phyloP scores from a whole-genome alignment of 129 eudicot species.

The Centaurea solstitialis region DNA sequence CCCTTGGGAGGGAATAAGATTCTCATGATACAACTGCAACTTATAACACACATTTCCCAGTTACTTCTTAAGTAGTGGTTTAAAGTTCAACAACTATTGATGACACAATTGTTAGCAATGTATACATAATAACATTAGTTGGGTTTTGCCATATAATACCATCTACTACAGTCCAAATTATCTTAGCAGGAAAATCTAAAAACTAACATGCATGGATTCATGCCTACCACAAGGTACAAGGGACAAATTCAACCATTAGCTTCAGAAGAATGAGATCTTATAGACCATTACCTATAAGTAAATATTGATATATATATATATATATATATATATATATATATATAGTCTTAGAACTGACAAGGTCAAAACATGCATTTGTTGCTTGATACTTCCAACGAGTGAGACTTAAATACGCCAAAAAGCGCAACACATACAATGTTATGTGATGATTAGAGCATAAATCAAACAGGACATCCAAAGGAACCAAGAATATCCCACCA shows the following conservation, averaged over 20 bases:
- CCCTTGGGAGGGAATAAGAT: not conserved
- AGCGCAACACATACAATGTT: not conserved
- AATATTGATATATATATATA: no score
- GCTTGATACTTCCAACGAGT: not conserved
- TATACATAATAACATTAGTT: no score
- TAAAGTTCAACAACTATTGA: not conserved
- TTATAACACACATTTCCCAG: not conserved
- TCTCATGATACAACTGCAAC: not conserved
- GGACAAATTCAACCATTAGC: no score
- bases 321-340: no score
- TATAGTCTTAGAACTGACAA: not conserved
- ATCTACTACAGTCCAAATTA: not conserved
- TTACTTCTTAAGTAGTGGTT: not conserved
- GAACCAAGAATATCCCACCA: not conserved
- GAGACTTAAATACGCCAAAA: not conserved
- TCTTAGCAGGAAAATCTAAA: not conserved
- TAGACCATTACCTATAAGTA: no score
- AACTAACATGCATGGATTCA: no score
- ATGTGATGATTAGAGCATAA: not conserved
- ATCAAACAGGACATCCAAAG: not conserved
- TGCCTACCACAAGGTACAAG: no score
- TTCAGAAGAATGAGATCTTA: no score
- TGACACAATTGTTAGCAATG: not conserved
- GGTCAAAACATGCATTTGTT: not conserved
- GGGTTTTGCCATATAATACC: not conserved